Percentiles rank a stretch among this genome's conserved stretches.
These are phyloP conservation scores for Penicillium aurantiogriseum DNA, from an alignment of 2,329 filamentous ascomycete genomes.

Conservation along the genomic window DNA sequence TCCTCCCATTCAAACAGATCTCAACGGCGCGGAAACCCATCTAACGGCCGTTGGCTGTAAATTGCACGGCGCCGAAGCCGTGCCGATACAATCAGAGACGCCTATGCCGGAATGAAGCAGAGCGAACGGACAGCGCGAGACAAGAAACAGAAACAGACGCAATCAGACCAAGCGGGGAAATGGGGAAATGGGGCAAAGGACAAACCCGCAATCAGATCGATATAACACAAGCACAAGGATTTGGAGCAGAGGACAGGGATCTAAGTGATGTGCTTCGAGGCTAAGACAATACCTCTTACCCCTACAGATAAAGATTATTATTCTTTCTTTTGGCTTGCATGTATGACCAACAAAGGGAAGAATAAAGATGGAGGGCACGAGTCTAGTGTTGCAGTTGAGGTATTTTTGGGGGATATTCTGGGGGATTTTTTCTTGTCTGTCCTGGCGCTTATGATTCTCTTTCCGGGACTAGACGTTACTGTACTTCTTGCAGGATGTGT, in stretches of 20 bases:
- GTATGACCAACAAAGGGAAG: background rate
- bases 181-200: background rate
- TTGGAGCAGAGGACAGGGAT: background rate
- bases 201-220: constrained; percentile 8
- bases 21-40: constrained; percentile 6
- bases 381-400: background rate
- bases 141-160: constrained; percentile 8
- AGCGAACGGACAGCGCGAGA: constrained; percentile 19
- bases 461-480: background rate
- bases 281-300: background rate
- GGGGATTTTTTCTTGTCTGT: background rate
- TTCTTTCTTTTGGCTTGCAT: background rate
- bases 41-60: background rate
- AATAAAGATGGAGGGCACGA: background rate
- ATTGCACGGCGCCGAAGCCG: constrained; percentile 9
- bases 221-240: constrained; percentile 5
- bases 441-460: background rate
- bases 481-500: constrained; percentile 11
- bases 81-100: constrained; percentile 19
- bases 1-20: constrained; percentile 5
- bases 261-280: background rate
- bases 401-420: background rate
- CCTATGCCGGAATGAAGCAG: constrained; percentile 18
- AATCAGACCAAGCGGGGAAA: constrained; percentile 17
- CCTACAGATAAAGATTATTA: background rate